A percentile compares a stretch with the other conserved stretches of the same genome.
phyloP scores from a whole-genome alignment of 1,284 basidiomycete species.

The Afroboletus lepidellus region DNA sequence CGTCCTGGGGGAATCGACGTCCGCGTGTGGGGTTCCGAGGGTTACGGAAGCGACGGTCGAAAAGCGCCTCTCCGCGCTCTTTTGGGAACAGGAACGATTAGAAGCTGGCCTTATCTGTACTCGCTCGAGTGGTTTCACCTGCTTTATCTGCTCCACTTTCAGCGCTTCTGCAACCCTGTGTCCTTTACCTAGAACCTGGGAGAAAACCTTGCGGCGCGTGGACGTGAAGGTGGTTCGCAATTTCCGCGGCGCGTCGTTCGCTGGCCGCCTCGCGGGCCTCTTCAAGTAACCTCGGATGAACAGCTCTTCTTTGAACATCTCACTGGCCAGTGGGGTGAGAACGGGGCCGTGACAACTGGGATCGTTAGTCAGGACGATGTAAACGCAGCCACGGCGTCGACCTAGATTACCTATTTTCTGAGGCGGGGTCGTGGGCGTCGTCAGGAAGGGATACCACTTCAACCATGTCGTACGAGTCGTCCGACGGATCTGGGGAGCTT shows the following conservation, averaged over 20 bases:
- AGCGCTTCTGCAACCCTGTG: slow-evolving; percentile 13
- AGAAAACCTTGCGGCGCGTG: slow-evolving; percentile 6
- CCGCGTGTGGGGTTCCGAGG: slow-evolving; percentile 4
- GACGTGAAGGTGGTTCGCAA: slow-evolving; percentile 1
- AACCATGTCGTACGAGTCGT: slow-evolving; percentile 7
- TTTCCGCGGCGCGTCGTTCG: slow-evolving; percentile 5
- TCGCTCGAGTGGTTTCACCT: slow-evolving; percentile 13
- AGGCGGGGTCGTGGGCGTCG: background rate
- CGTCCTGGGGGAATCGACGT: slow-evolving; percentile 16
- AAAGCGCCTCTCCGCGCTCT: slow-evolving; percentile 11
- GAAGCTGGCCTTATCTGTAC: background rate
- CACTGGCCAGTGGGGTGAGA: slow-evolving; percentile 29
- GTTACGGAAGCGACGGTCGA: slow-evolving; percentile 12
- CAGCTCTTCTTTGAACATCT: slow-evolving; percentile 35
- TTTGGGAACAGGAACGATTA: slow-evolving; percentile 3
- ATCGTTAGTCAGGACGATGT: slow-evolving; percentile 6
- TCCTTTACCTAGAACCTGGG: slow-evolving; percentile 20
- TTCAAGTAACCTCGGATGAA: slow-evolving; percentile 29
- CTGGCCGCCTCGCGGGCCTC: slow-evolving; percentile 14
- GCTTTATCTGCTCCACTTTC: slow-evolving; percentile 16
- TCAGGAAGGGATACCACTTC: slow-evolving; percentile 5
- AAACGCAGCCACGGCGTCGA: background rate
- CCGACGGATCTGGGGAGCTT: background rate
- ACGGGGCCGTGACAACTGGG: slow-evolving; percentile 5
- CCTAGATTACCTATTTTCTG: slow-evolving; percentile 16